Base-by-base conservation (phyloP, 495 filamentous ascomycete species). In the Umbilicaria muhlenbergii region DNA sequence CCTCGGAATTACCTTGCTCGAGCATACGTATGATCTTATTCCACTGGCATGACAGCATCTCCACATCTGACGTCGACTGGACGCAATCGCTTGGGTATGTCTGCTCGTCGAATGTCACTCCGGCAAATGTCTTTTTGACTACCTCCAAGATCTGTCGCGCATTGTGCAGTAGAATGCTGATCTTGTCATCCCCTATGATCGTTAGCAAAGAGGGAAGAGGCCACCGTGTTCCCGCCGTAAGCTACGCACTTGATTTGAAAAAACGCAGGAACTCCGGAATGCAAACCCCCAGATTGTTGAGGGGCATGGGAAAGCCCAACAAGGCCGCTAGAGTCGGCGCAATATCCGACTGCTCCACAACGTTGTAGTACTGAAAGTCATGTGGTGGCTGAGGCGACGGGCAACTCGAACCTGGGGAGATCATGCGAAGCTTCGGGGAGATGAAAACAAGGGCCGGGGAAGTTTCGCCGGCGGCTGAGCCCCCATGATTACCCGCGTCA, bases 401-500 rank as follows among this genome's bases (percentile, higher is more conserved):
- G 19, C 59, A 63, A 45, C 72, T 50, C n/a, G 48, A 48, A 16
- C 53, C 58, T 2, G 54, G 51, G 19, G 64, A 64, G 28, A 84
- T 65, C 0, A 60, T 47, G 55, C 75, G 71, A 28, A 99, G 67
- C 50, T 83, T 87, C 5, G 92, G 88, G 11, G 89, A 93, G 32
- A 94, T 77, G 55, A 99, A 95, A 24, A 94, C 70, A 34, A 99
- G 62, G 12, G 91, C 91, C 0, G 91, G 78, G 0, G 88, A 94
- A 10, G 91, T 96, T 64, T 99, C 91, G 5, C 92, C 86, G 14
- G 82, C 73, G 3, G 83, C 81, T 15, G 92, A 94, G 6, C 89
- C 91, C 11, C 91, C 91, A 58, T 99, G 91, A 54, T 96, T 96
- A 3, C 91, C 91, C 33, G 86, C 91, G 51, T 96, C 91, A 53